Evolutionary conservation across 176 grass and related monocot genomes (phyloP).

Genomic region (Canna indica): DNA sequence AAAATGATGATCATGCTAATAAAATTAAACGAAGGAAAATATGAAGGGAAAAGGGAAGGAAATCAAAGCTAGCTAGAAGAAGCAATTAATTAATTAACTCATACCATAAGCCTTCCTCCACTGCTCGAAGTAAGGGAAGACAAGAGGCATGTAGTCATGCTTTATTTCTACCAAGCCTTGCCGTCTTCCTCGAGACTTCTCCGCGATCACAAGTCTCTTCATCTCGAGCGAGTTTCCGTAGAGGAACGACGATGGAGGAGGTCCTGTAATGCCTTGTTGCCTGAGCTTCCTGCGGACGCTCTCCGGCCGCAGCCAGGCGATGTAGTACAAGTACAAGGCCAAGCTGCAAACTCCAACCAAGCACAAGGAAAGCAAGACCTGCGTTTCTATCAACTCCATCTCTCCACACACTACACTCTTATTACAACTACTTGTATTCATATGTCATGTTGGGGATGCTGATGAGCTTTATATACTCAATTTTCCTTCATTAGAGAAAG

Average conservation of each 20-base stretch:
- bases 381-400: constrained; percentile 11
- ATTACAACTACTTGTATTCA: not conserved
- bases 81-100: no score
- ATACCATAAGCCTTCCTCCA: constrained; percentile 83
- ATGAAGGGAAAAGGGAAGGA: no score
- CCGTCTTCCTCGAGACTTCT: constrained; percentile 4
- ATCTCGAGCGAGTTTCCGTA: constrained; percentile 81
- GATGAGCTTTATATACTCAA: no score
- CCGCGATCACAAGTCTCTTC: constrained; percentile 31
- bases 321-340: constrained; percentile 56
- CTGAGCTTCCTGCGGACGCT: constrained; percentile 44
- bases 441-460: not conserved
- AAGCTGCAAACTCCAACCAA: constrained; percentile 47
- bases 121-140: constrained; percentile 82
- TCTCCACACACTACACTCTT: not conserved
- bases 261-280: constrained; percentile 56
- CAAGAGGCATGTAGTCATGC: constrained; percentile 65
- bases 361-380: constrained; percentile 36
- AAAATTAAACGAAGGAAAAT: no score
- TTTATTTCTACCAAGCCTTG: constrained; percentile 27
- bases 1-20: no score
- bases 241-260: constrained; percentile 54
- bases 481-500: not conserved
- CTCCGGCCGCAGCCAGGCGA: constrained; percentile 49
- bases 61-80: no score